A percentile compares a stretch with the other conserved stretches of the same genome.
Evolutionary conservation across 2,329 filamentous ascomycete species (phyloP).

Genomic region (Penicillium sp.): DNA sequence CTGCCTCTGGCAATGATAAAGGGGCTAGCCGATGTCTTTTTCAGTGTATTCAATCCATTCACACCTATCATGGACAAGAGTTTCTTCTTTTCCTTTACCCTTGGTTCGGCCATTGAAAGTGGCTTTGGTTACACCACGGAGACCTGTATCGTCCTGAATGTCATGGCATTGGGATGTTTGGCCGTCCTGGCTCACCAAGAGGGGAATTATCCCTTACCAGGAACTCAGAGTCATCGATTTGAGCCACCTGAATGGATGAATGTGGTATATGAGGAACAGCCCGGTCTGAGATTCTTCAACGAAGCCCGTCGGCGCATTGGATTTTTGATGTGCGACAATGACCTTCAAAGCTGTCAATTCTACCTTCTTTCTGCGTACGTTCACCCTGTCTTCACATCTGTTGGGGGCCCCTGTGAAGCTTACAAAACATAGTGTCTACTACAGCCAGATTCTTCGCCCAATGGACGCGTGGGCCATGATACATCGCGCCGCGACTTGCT

Average conservation of each 20-base stretch:
- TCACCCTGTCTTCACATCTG: not conserved
- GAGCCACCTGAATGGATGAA: constrained; percentile 39
- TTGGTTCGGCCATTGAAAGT: constrained; percentile 49
- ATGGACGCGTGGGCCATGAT: constrained; percentile 56
- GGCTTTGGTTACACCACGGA: constrained; percentile 54
- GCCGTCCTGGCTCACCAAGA: constrained; percentile 51
- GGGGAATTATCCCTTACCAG: constrained; percentile 47
- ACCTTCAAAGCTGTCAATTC: constrained; percentile 53
- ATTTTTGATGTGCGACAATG: constrained; percentile 51
- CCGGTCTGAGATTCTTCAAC: constrained; percentile 54
- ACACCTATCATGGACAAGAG: constrained; percentile 54
- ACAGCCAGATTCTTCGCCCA: constrained; percentile 52
- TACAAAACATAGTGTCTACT: constrained; percentile 40
- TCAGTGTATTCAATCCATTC: constrained; percentile 54
- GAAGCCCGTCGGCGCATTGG: constrained; percentile 53
- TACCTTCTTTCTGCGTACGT: constrained; percentile 50
- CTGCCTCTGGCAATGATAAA: constrained; percentile 51
- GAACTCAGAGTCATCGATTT: constrained; percentile 34
- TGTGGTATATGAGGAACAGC: constrained; percentile 40
- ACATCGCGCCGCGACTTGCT: constrained; percentile 52
- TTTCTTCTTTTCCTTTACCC: constrained; percentile 52
- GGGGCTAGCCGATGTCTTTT: constrained; percentile 54
- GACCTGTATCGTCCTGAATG: constrained; percentile 51
- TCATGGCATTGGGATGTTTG: constrained; percentile 53
- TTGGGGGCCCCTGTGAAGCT: constrained; percentile 1